phyloP scores from a whole-genome alignment of 2,329 filamentous ascomycete genomes.

The Fonsecaea multimorphosa region DNA sequence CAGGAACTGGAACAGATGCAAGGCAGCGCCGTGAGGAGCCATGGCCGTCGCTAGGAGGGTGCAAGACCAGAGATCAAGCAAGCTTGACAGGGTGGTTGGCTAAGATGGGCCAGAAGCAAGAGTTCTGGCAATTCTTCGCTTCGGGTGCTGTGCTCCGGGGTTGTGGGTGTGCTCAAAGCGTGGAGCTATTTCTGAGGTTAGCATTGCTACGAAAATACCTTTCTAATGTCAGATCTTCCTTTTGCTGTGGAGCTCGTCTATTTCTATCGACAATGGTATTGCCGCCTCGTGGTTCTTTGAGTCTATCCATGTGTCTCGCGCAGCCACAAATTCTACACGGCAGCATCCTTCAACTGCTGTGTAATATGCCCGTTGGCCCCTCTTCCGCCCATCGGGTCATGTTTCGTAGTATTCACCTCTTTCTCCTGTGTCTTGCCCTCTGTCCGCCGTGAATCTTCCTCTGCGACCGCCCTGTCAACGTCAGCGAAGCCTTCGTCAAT shows the following conservation, averaged over 20 bases:
- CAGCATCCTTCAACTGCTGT: constrained; percentile 34
- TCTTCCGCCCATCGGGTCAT: constrained; percentile 39
- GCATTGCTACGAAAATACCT: constrained; percentile 34
- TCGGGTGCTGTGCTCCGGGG: constrained; percentile 8
- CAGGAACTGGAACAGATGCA: constrained; percentile 92
- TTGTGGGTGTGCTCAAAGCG: constrained; percentile 18
- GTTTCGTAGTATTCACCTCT: neutral
- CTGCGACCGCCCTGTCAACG: constrained; percentile 35
- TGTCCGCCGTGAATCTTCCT: constrained; percentile 15
- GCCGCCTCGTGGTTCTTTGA: neutral
- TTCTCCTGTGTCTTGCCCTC: neutral
- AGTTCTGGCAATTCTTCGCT: constrained; percentile 32
- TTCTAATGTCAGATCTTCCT: constrained; percentile 34
- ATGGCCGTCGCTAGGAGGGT: constrained; percentile 77
- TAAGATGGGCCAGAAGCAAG: constrained; percentile 10
- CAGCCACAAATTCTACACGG: constrained; percentile 18
- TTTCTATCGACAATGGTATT: neutral
- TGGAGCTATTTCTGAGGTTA: constrained; percentile 24
- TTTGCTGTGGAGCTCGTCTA: neutral
- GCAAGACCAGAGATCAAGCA: neutral
- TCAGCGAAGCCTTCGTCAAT: constrained; percentile 41
- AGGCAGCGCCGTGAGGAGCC: constrained; percentile 85
- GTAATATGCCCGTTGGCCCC: constrained; percentile 38
- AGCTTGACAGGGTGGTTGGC: neutral
- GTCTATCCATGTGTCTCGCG: neutral